A percentile compares a stretch with the other conserved stretches of the same genome.
phyloP scores from a whole-genome alignment of 78 protist genomes.

The Creolimax fragrantissima region DNA sequence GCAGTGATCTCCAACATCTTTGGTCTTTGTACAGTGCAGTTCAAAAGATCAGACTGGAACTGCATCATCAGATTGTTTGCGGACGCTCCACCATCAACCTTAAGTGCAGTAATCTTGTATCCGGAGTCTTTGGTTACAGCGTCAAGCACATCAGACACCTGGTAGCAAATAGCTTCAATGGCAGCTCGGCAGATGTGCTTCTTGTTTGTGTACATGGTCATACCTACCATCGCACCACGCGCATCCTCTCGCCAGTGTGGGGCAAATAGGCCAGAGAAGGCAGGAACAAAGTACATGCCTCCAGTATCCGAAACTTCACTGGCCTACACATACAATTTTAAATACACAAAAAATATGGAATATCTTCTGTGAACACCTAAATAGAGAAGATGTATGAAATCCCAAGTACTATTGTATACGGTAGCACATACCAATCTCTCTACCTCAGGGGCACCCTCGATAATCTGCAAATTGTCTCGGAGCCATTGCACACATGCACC shows the following conservation, averaged over 20 bases:
- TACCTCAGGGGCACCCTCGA: background rate
- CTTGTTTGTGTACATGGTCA: constrained; percentile 44
- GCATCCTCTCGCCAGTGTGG: constrained; percentile 62
- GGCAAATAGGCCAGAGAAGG: constrained; percentile 55
- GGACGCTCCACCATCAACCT: constrained; percentile 60
- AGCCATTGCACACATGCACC: constrained; percentile 65
- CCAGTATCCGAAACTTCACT: constrained; percentile 31
- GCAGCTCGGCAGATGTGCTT: constrained; percentile 58
- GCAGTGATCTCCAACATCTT: constrained; percentile 44
- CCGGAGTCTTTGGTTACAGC: constrained; percentile 18
- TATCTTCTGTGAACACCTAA: background rate
- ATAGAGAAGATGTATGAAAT: background rate
- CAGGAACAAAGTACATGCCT: constrained; percentile 57
- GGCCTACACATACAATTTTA: constrained; percentile 20
- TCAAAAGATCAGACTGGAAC: constrained; percentile 41
- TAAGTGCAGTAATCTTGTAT: background rate
- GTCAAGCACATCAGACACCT: background rate
- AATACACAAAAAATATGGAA: background rate
- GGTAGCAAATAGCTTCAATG: constrained; percentile 46
- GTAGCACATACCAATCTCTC: background rate
- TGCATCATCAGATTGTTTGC: constrained; percentile 34
- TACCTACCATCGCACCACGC: constrained; percentile 40
- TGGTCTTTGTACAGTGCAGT: constrained; percentile 20
- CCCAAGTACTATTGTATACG: background rate
- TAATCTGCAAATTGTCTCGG: constrained; percentile 36